These are phyloP conservation scores for Linnemannia elongata DNA, from an alignment of 192 early-diverging fungal species.

Conservation along the genomic window DNA sequence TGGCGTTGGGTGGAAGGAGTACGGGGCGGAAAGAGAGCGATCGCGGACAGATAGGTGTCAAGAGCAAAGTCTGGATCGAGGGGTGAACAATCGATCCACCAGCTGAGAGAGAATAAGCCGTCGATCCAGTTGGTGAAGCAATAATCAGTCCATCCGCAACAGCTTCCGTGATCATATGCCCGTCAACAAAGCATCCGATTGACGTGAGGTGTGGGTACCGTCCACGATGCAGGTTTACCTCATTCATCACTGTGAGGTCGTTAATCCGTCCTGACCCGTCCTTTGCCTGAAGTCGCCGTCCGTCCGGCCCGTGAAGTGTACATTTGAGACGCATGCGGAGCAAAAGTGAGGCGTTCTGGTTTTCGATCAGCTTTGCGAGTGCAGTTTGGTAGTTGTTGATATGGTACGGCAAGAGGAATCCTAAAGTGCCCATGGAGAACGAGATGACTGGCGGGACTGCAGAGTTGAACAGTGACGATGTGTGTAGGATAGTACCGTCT, in stretches of 20 bases:
- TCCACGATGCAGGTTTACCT: conserved; percentile 90
- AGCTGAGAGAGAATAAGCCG: conserved; percentile 91
- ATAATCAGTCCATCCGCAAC: conserved; percentile 81
- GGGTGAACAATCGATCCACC: conserved; percentile 89
- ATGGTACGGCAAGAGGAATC: conserved; percentile 91
- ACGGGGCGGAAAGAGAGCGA: conserved; percentile 89
- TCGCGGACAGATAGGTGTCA: conserved; percentile 88
- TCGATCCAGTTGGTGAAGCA: conserved; percentile 92
- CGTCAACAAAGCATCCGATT: conserved; percentile 86
- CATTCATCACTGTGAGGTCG: conserved; percentile 84
- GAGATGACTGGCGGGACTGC: conserved; percentile 90
- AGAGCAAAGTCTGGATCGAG: conserved; percentile 75
- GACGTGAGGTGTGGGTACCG: conserved; percentile 85
- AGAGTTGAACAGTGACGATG: conserved; percentile 82
- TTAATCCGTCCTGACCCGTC: conserved; percentile 65
- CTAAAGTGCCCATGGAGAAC: conserved; percentile 93
- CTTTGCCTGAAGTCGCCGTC: conserved; percentile 60
- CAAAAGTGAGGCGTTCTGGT: conserved; percentile 74
- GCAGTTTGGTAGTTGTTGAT: conserved; percentile 73
- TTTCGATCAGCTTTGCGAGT: conserved; percentile 71
- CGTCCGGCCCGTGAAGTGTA: conserved; percentile 69
- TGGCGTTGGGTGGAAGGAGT: conserved; percentile 78
- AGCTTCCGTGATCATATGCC: conserved; percentile 86
- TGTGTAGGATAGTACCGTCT: conserved; percentile 92
- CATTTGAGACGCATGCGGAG: conserved; percentile 85